Conservation (phyloP, 1,139 yeast genomes). For the Taphrina sp. region DNA sequence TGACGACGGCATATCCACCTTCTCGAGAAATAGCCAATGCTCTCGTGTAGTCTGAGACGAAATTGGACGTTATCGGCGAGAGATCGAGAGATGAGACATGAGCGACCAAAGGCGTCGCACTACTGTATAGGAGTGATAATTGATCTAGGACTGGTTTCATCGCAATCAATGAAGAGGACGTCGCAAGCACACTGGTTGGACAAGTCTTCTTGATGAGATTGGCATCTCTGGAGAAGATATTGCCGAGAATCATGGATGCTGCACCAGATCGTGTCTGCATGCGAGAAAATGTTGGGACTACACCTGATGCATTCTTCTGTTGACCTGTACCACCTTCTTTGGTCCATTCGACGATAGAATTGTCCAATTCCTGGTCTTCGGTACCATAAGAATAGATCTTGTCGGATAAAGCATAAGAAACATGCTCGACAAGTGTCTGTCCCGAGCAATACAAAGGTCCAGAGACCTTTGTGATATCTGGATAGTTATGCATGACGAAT, state of each 20-base stretch:
- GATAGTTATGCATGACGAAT: constrained; percentile 18
- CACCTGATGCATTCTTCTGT: constrained; percentile 56
- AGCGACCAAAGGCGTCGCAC: constrained; percentile 53
- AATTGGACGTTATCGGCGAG: constrained; percentile 52
- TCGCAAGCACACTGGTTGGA: constrained; percentile 54
- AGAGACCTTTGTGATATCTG: constrained; percentile 42
- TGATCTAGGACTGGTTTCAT: constrained; percentile 59
- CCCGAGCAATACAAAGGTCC: constrained; percentile 61
- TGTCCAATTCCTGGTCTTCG: constrained; percentile 60
- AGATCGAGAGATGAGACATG: constrained; percentile 73
- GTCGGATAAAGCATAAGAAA: constrained; percentile 61
- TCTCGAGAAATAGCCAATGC: constrained; percentile 64
- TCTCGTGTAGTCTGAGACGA: constrained; percentile 66
- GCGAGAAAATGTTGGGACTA: constrained; percentile 57
- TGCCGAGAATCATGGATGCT: constrained; percentile 75
- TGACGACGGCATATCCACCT: constrained; percentile 67
- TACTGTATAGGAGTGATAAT: constrained; percentile 43
- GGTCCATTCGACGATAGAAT: constrained; percentile 61
- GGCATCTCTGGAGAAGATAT: constrained; percentile 49
- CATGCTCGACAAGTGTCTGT: constrained; percentile 62
- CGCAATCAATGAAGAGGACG: constrained; percentile 65
- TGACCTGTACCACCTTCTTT: constrained; percentile 48
- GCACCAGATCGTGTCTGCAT: constrained; percentile 85
- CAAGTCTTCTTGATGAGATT: constrained; percentile 41
- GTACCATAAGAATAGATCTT: constrained; percentile 73